phyloP scores from a whole-genome alignment of 2,329 filamentous ascomycete genomes.

The Hymenoscyphus occultus region DNA sequence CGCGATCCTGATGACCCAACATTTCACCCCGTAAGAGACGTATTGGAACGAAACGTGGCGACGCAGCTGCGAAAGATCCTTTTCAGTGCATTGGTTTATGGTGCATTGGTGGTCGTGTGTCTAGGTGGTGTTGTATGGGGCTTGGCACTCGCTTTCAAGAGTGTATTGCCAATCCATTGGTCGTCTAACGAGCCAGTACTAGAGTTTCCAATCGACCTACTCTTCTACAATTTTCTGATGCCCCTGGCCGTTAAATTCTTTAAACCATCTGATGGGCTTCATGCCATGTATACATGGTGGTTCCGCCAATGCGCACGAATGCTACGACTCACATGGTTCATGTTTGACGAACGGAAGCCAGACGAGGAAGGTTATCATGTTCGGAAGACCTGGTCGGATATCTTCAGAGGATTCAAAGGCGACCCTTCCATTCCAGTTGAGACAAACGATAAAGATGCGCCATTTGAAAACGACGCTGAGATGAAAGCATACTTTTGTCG shows the following conservation, averaged over 20 bases:
- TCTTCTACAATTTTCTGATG: slow-evolving; percentile 97
- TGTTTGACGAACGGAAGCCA: slow-evolving; percentile 77
- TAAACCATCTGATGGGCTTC: slow-evolving; percentile 79
- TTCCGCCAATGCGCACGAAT: slow-evolving; percentile 80
- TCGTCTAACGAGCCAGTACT: slow-evolving; percentile 87
- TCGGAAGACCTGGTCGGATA: slow-evolving; percentile 57
- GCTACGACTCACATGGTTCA: slow-evolving; percentile 83
- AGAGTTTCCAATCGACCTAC: slow-evolving; percentile 88
- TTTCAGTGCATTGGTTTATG: slow-evolving; percentile 94
- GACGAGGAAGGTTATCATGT: slow-evolving; percentile 77
- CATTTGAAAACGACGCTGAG: slow-evolving; percentile 47
- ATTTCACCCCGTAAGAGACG: slow-evolving; percentile 95
- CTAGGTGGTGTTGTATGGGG: slow-evolving; percentile 95
- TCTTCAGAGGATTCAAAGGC: slow-evolving; percentile 45
- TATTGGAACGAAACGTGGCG: slow-evolving; percentile 85
- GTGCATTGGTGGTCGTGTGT: slow-evolving; percentile 86
- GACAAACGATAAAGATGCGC: slow-evolving; percentile 26
- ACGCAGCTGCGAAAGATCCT: slow-evolving; percentile 95
- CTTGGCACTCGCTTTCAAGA: slow-evolving; percentile 64
- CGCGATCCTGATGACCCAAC: slow-evolving; percentile 96
- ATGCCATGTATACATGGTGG: slow-evolving; percentile 93
- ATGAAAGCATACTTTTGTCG: slow-evolving; percentile 53
- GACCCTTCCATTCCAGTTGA: slow-evolving; percentile 22
- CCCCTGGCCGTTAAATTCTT: slow-evolving; percentile 81
- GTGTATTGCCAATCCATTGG: slow-evolving; percentile 87